Conservation (phyloP, 2,329 filamentous ascomycete species). For the Bipolaris victoriae region DNA sequence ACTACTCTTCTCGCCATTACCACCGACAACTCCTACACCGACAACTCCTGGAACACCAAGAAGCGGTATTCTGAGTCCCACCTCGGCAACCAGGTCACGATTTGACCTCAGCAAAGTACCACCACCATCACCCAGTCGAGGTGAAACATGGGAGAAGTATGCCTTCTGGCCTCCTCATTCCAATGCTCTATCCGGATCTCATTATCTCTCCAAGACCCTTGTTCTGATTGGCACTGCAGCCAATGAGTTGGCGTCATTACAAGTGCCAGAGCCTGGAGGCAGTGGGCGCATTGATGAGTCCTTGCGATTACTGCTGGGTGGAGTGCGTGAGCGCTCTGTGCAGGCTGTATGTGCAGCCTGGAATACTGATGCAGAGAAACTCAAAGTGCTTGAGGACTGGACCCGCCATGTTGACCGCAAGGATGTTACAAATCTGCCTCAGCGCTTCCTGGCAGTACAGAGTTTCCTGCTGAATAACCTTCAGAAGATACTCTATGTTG, state of each 20-base stretch:
- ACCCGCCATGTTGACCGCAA: conserved; percentile 78
- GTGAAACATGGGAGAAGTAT: conserved; percentile 89
- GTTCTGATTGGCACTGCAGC: conserved; percentile 84
- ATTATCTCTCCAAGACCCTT: conserved; percentile 85
- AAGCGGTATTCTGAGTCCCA: conserved; percentile 63
- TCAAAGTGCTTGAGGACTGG: conserved; percentile 94
- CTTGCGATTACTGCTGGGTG: conserved; percentile 75
- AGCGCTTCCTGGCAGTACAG: conserved; percentile 84
- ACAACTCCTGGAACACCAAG: conserved; percentile 65
- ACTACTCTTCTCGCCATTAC: conserved; percentile 80
- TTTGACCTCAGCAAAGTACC: conserved; percentile 80
- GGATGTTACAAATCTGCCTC: conserved; percentile 90
- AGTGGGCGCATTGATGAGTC: conserved; percentile 66
- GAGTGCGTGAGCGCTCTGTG: conserved; percentile 82
- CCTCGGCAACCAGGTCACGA: conserved; percentile 75
- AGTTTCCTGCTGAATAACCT: conserved; percentile 80
- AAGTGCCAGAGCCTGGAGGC: conserved; percentile 65
- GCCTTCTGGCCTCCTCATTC: conserved; percentile 96
- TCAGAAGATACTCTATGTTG: conserved; percentile 95
- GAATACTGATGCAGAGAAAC: conserved; percentile 91
- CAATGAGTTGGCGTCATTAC: conserved; percentile 80
- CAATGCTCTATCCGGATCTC: conserved; percentile 88
- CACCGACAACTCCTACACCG: conserved; percentile 68
- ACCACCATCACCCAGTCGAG: conserved; percentile 72
- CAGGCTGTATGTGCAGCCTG: conserved; percentile 86